Evolutionary conservation across 441 rosid genomes (phyloP), one percentile per base, ranked within the genome.

Genomic region (Aquilaria agallochum): DNA sequence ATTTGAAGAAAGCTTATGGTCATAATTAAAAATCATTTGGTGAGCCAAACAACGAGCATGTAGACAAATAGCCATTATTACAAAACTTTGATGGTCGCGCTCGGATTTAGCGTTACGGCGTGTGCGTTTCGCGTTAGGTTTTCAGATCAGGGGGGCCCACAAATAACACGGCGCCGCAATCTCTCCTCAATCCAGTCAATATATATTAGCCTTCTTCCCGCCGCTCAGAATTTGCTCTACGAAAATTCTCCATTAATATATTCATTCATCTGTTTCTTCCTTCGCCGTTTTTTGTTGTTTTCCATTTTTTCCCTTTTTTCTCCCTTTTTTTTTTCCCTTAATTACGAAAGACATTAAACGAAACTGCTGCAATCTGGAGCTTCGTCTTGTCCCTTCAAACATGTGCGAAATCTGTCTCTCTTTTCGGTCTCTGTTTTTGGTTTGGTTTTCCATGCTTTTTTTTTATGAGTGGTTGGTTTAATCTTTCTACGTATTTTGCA

Each of bases 341-440:
- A 6, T 12, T 48, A 36, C 6, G 11, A 27, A 53, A 55, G 49
- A 34, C 5, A 82, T 68, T 80, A 70, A 69, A 56, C 71, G 78
- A 53, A 79, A 66, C 70, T 20, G 27, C 27, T 70, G 71, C 71
- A 78, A 73, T 64, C 67, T 79, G 58, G 71, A 77, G 53, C 77
- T 79, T 66, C 73, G 76, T 8, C 84, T 71, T 13, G 59, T 70
- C 36, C 69, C 80, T 5, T 47, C 57, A 33, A 51, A 58, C 33
- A 33, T 59, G 80, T 75, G 34, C n/a, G 78, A 49, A 9, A n/a
- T 45, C 13, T 46, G 1, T 7, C 11, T 50, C 8, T 33, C 11
- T 20, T 10, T 40, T 57, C 49, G 5, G 4, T 14, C 42, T 55
- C 4, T 7, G 2, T 55, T 55, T 55, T 55, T 31, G 58, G 3